phyloP scores from a whole-genome alignment of 2,329 filamentous ascomycete genomes.

The Acrodontium crateriforme region DNA sequence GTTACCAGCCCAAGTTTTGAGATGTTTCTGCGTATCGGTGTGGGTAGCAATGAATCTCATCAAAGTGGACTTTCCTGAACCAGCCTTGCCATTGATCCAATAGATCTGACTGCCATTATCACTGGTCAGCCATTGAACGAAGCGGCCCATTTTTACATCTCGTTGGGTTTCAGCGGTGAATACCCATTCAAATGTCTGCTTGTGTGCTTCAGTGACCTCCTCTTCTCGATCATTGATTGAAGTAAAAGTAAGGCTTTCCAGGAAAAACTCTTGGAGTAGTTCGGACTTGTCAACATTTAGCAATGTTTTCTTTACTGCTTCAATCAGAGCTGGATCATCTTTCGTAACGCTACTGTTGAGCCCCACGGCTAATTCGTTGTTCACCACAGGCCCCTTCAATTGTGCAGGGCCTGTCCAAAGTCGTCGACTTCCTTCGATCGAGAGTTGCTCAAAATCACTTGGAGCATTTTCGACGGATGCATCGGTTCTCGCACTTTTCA shows the following conservation, averaged over 20 bases:
- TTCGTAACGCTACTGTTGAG: too few relatives aligned
- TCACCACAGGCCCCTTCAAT: too few relatives aligned
- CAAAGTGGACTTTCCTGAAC: constrained; percentile 2
- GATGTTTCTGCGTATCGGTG: neutral
- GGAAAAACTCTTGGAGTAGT: too few relatives aligned
- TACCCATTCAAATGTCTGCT: constrained; percentile 1
- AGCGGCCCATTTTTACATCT: neutral
- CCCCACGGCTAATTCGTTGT: too few relatives aligned
- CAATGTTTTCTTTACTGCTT: too few relatives aligned
- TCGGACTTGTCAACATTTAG: too few relatives aligned
- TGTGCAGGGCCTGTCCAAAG: too few relatives aligned
- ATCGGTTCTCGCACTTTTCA: too few relatives aligned
- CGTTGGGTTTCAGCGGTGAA: neutral
- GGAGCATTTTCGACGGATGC: too few relatives aligned
- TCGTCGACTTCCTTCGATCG: too few relatives aligned
- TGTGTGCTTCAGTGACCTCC: neutral
- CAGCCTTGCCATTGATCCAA: constrained; percentile 1
- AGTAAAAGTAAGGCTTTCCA: neutral
- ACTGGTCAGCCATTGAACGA: neutral
- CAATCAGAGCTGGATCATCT: too few relatives aligned
- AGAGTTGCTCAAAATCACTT: too few relatives aligned
- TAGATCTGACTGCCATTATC: neutral
- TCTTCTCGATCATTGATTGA: neutral
- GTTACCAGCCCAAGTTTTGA: neutral
- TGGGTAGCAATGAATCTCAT: constrained; percentile 1